Evolutionary conservation across 2,329 filamentous ascomycete species (phyloP), one percentile per base, ranked within the genome.

Genomic region (Aspergillus pseudonomiae): DNA sequence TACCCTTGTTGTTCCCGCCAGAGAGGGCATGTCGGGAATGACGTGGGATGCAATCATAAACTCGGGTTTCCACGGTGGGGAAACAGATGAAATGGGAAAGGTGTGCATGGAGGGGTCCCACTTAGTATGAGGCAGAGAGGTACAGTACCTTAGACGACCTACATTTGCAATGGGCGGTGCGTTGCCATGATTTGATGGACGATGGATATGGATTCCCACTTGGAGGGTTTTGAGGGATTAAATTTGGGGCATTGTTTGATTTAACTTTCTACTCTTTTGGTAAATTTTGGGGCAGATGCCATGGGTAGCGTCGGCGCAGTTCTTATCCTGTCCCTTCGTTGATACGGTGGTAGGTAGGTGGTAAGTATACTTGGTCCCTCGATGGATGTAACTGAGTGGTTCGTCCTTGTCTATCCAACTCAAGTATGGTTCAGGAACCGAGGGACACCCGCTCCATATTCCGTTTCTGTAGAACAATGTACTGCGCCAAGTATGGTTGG

Each of bases 1-100:
- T 34, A 30, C 28, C 43, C n/a, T 24, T 24, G 6, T 46, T 24
- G 2, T 6, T 46, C 28, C 10, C 7, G 10, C 24, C 24, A 28
- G 24, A 9, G 5, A 45, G 36, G 32, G 39, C 39, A n/a, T 41
- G 39, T 6, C 6, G 53, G 53, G 34, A 21, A 56, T 56, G 53
- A 56, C 53, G 53, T 56, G 32, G 34, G 34, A 16, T 56, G 53
- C 48, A 52, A 52, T 32, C 28, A 32, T 52, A 32, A 21, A 52
- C 48, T 32, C 48, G 34, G 34, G 34, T 36, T 34, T 36, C 34
- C 14, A 16, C 19, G 19, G 19, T 41, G 39, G 39, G 39, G 39
- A n/a, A 41, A n/a, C 6, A 10, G 39, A 41, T n/a, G 39, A 41
- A 41, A 41, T 41, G 39, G 39, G 39, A 41, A 41, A 9, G 39